Percentiles rank a stretch among this genome's conserved stretches.
Conservation (phyloP, 75 land plant genomes). For the Selaginella moellendorffii region DNA sequence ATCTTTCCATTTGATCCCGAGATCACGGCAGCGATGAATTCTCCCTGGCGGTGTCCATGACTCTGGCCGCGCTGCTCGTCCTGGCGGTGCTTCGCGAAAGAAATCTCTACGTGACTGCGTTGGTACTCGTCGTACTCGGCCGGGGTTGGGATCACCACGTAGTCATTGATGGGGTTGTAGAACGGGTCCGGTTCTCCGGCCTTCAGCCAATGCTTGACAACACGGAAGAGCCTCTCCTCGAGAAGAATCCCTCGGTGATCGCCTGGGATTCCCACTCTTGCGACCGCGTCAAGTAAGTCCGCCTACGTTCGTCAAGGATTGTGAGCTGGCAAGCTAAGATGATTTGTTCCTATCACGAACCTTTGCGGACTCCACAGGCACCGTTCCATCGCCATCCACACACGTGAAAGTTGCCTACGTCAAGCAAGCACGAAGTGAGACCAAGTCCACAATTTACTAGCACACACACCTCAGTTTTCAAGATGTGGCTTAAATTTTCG, state of each 20-base stretch:
- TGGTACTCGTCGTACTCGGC: constrained; percentile 45
- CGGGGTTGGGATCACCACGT: constrained; percentile 70
- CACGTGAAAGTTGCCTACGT: constrained; percentile 41
- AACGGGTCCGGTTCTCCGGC: constrained; percentile 82
- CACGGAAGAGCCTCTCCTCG: constrained; percentile 60
- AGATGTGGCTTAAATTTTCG: constrained; percentile 32
- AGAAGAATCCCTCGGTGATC: constrained; percentile 74
- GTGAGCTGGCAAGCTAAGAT: background rate
- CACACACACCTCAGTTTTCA: constrained; percentile 29
- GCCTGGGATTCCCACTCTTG: constrained; percentile 83
- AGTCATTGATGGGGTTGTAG: constrained; percentile 84
- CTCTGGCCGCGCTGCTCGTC: too few relatives aligned
- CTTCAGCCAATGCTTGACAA: constrained; percentile 73
- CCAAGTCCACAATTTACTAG: background rate
- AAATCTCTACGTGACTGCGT: too few relatives aligned
- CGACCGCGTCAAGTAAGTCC: constrained; percentile 74
- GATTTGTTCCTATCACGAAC: too few relatives aligned
- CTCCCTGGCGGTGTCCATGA: too few relatives aligned
- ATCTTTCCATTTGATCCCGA: constrained; percentile 11
- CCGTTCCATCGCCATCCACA: constrained; percentile 97
- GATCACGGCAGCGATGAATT: constrained; percentile 2
- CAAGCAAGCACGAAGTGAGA: background rate
- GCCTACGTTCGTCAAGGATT: constrained; percentile 35
- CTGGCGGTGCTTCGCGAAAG: too few relatives aligned
- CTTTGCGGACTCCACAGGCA: constrained; percentile 83